Conservation (phyloP, 352 stramenopile species). For the Pythium rhizo-oryzae region DNA sequence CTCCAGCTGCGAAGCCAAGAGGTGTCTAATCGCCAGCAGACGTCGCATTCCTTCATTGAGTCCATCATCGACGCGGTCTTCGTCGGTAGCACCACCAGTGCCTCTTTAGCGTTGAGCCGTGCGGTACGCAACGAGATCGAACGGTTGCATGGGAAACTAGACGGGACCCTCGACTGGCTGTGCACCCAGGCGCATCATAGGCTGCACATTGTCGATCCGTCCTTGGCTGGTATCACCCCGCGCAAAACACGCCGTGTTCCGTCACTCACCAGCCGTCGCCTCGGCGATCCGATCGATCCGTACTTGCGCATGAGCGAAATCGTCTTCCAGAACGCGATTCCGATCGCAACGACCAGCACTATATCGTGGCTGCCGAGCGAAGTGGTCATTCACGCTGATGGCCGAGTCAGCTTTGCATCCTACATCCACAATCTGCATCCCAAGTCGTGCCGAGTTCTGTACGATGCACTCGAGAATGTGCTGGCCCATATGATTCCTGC, state of each 20-base stretch:
- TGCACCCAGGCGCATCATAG: background rate
- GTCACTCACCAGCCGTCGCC: background rate
- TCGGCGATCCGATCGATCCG: background rate
- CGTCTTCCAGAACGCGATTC: conserved; percentile 3
- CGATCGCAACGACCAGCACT: background rate
- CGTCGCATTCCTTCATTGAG: background rate
- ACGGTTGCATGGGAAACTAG: background rate
- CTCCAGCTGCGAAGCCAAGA: background rate
- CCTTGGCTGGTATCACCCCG: background rate
- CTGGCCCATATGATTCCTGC: conserved; percentile 4
- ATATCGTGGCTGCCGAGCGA: conserved; percentile 13
- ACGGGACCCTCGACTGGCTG: background rate
- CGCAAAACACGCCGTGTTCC: background rate
- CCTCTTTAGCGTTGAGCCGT: background rate
- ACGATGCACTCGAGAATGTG: background rate
- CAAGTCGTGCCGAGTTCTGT: conserved; percentile 1
- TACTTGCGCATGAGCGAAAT: conserved; percentile 20
- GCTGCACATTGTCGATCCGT: background rate
- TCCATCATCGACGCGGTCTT: background rate
- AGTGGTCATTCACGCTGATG: background rate
- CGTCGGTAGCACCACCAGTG: background rate
- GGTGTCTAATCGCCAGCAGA: background rate
- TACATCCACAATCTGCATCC: conserved; percentile 22
- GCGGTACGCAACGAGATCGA: background rate
- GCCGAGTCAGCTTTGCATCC: conserved; percentile 6